Evolutionary conservation across 2,329 filamentous ascomycete species (phyloP).

Genomic region (Pyrenochaeta sp.): DNA sequence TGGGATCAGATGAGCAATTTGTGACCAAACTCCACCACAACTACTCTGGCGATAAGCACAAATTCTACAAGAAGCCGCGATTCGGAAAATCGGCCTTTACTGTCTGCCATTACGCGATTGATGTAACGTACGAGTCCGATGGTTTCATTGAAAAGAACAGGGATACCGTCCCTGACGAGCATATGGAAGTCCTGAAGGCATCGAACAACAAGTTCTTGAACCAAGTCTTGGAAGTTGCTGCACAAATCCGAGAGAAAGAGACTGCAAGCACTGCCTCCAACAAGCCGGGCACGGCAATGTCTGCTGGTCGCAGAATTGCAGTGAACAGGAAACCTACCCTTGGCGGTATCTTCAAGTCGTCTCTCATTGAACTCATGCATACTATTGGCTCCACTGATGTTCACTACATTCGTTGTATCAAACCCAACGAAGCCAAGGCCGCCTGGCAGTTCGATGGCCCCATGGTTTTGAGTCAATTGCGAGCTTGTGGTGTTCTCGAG

Average conservation of each 20-base stretch:
- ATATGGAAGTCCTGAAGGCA: constrained; percentile 88
- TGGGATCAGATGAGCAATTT: constrained; percentile 97
- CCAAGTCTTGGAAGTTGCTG: constrained; percentile 84
- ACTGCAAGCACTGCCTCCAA: constrained; percentile 68
- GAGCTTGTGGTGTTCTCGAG: constrained; percentile 98
- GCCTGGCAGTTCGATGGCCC: constrained; percentile 98
- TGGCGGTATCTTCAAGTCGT: constrained; percentile 98
- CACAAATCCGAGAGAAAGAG: constrained; percentile 90
- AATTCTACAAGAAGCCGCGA: constrained; percentile 97
- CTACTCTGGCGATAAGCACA: constrained; percentile 87
- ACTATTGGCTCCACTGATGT: constrained; percentile 98
- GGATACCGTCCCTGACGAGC: constrained; percentile 97
- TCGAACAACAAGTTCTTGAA: constrained; percentile 86
- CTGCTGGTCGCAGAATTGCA: constrained; percentile 81
- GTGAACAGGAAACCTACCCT: constrained; percentile 96
- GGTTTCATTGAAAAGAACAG: constrained; percentile 99
- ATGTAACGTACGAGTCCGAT: constrained; percentile 98
- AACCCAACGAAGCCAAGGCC: constrained; percentile 96
- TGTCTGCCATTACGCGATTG: constrained; percentile 96
- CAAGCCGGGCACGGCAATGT: constrained; percentile 69
- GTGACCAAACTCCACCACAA: constrained; percentile 96
- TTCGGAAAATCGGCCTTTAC: constrained; percentile 98
- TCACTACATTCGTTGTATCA: constrained; percentile 98
- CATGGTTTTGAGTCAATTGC: constrained; percentile 96
- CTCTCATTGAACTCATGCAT: constrained; percentile 95